Evolutionary conservation across 2,329 filamentous ascomycete genomes (phyloP).

Genomic region (Fusarium subtropicale): DNA sequence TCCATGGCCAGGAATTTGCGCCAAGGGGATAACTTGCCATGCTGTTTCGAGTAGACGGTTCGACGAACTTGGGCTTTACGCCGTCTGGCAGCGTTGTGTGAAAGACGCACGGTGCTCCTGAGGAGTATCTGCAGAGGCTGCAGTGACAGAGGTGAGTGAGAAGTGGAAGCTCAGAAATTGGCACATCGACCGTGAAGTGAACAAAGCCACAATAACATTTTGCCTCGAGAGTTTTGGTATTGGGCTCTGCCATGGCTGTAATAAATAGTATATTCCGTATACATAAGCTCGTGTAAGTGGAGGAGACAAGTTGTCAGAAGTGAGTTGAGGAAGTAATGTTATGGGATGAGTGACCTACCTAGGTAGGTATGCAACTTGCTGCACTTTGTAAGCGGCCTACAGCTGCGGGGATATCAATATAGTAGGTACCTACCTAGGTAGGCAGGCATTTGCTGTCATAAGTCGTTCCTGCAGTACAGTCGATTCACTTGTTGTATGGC

Average conservation of each 20-base stretch:
- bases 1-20: constrained; percentile 49
- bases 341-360: not conserved
- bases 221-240: constrained; percentile 55
- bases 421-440: not conserved
- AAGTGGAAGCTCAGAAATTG: constrained; percentile 54
- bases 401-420: not conserved
- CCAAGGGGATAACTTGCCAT: constrained; percentile 54
- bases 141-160: constrained; percentile 60
- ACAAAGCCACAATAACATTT: constrained; percentile 59
- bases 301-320: not conserved
- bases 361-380: not conserved
- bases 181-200: constrained; percentile 57
- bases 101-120: constrained; percentile 58
- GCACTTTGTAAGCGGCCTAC: constrained; percentile 13
- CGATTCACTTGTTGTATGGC: not conserved
- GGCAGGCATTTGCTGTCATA: constrained; percentile 1
- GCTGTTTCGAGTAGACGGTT: constrained; percentile 53
- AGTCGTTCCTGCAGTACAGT: constrained; percentile 2
- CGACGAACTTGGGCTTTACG: constrained; percentile 54
- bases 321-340: not conserved
- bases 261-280: not conserved
- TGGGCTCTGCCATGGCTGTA: constrained; percentile 36
- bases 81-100: constrained; percentile 54
- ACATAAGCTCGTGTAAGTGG: not conserved
- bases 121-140: constrained; percentile 57